A percentile compares a stretch with the other conserved stretches of the same genome.
Evolutionary conservation across 805 yeast species (phyloP).

Genomic region (Monosporozyma siamensis): DNA sequence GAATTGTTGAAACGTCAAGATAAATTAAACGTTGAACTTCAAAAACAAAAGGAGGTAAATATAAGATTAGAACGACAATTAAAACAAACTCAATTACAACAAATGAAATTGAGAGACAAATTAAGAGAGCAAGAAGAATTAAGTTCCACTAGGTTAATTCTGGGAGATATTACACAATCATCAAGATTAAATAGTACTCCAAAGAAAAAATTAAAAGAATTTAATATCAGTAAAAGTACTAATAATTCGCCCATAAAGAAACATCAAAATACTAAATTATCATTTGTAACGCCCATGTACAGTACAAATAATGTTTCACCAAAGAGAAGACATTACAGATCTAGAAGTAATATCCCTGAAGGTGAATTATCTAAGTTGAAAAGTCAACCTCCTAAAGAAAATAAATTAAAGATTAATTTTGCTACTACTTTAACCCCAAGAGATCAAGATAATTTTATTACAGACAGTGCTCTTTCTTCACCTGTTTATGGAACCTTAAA

Average conservation of each 20-base stretch:
- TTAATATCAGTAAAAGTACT: constrained; percentile 3
- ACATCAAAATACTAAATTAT: constrained; percentile 2
- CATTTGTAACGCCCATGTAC: constrained; percentile 2
- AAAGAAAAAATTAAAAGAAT: constrained; percentile 7
- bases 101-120: constrained; percentile 20
- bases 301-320: constrained; percentile 11
- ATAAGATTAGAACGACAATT: constrained; percentile 23
- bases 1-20: constrained; percentile 21
- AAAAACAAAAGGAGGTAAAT: constrained; percentile 25
- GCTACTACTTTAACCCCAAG: constrained; percentile 3
- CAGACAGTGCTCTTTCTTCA: constrained; percentile 2
- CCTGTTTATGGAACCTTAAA: neutral
- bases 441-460: neutral
- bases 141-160: constrained; percentile 4
- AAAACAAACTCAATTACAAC: constrained; percentile 23
- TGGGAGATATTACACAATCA: constrained; percentile 9
- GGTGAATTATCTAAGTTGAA: neutral
- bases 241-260: constrained; percentile 2
- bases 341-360: constrained; percentile 2
- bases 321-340: constrained; percentile 7
- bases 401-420: constrained; percentile 5
- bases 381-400: constrained; percentile 4
- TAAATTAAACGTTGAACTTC: constrained; percentile 22
- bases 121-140: constrained; percentile 17
- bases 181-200: constrained; percentile 11